Evolutionary conservation across 306 rosid species (phyloP).

Genomic region (Ormosia emarginata): DNA sequence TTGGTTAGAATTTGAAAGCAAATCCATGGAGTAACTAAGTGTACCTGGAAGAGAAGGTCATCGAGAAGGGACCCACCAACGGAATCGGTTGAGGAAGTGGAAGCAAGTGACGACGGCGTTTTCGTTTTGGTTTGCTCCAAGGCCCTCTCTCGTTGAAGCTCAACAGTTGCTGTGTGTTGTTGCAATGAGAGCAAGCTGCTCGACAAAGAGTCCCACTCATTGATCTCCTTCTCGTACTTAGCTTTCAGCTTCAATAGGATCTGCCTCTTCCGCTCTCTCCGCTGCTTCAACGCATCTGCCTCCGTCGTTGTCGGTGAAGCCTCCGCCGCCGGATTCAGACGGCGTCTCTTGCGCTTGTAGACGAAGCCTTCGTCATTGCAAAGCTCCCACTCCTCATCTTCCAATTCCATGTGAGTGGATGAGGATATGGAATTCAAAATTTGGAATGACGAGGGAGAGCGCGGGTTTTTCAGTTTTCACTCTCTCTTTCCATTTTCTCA

Average conservation of each 20-base stretch:
- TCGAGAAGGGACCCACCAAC: slow-evolving; percentile 37
- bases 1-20: too few species aligned
- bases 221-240: slow-evolving; percentile 52
- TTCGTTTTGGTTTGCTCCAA: slow-evolving; percentile 20
- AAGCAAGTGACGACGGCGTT: slow-evolving; percentile 12
- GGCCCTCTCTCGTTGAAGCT: not conserved
- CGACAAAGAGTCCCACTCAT: slow-evolving; percentile 59
- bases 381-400: slow-evolving; percentile 66
- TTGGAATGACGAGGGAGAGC: not conserved
- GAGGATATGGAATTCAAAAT: not conserved
- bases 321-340: slow-evolving; percentile 18
- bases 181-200: slow-evolving; percentile 49
- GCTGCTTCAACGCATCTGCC: slow-evolving; percentile 29
- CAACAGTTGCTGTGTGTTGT: slow-evolving; percentile 30
- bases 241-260: slow-evolving; percentile 55
- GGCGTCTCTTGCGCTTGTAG: slow-evolving; percentile 63
- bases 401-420: not conserved
- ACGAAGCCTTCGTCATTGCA: slow-evolving; percentile 71
- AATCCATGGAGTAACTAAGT: not conserved
- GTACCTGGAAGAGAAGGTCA: slow-evolving; percentile 64
- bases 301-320: not conserved
- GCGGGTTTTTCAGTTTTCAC: slow-evolving; percentile 17
- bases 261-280: slow-evolving; percentile 50
- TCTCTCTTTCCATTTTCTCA: not conserved
- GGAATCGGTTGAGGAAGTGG: slow-evolving; percentile 23